phyloP scores from a whole-genome alignment of 164 flowering plant genomes.

The Hamamelis virginiana region DNA sequence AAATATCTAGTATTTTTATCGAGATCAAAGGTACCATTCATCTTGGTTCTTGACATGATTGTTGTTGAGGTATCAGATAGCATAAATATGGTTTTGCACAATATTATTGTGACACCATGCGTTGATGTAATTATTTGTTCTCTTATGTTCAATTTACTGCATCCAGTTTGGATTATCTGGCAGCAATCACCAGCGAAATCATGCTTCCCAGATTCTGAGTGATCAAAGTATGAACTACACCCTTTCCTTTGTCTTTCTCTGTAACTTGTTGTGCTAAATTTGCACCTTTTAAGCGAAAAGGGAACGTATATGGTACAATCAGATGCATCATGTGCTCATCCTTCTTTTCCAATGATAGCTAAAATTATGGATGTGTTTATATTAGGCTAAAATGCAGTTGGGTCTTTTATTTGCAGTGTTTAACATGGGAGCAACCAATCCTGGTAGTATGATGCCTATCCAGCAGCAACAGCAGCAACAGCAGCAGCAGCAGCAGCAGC shows the following conservation, averaged over 20 bases:
- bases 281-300: neutral
- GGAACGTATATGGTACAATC: too few relatives aligned
- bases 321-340: constrained; percentile 1
- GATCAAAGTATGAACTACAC: constrained; percentile 68
- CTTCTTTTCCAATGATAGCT: neutral
- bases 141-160: neutral
- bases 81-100: neutral
- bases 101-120: neutral
- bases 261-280: neutral
- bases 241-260: neutral
- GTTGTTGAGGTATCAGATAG: neutral
- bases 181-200: constrained; percentile 61
- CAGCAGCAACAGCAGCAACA: constrained; percentile 60
- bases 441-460: constrained; percentile 59
- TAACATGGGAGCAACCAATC: constrained; percentile 70
- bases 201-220: constrained; percentile 66
- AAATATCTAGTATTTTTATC: neutral
- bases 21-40: neutral
- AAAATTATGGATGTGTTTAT: neutral
- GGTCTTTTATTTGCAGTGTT: constrained; percentile 54
- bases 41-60: neutral
- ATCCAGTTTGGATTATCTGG: constrained; percentile 67
- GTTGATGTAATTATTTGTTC: neutral
- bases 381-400: neutral
- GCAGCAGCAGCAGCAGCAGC: constrained; percentile 44